A percentile compares a stretch with the other conserved stretches of the same genome.
Conservation (phyloP, 164 flowering plant genomes). For the Sedum album region DNA sequence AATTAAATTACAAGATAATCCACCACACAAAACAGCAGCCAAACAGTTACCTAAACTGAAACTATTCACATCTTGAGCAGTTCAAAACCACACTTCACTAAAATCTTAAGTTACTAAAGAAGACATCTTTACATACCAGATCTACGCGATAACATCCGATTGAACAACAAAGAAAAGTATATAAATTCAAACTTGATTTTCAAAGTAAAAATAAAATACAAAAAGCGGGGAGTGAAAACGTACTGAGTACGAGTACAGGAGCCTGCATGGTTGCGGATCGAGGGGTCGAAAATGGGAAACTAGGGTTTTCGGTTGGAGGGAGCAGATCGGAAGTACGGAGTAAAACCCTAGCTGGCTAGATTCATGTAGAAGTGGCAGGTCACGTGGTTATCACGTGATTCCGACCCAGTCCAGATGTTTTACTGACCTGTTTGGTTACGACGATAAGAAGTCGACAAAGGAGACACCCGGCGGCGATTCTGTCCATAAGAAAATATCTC, state of each 20-base stretch:
- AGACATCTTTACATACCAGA: not conserved
- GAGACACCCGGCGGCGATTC: too few species aligned
- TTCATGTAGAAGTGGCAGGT: not conserved
- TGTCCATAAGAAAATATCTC: not conserved
- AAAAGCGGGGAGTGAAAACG: not conserved
- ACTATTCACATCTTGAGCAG: not conserved
- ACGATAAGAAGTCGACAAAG: too few species aligned
- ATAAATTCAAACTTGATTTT: too few species aligned
- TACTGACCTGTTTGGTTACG: too few species aligned
- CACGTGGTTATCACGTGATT: not conserved
- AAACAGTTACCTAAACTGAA: not conserved
- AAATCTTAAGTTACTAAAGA: not conserved
- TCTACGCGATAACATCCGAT: not conserved
- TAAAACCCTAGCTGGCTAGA: constrained; percentile 8
- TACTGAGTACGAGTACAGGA: constrained; percentile 36
- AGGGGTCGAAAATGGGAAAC: not conserved
- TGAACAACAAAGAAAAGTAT: too few species aligned
- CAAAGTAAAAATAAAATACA: not conserved
- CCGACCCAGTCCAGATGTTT: too few species aligned
- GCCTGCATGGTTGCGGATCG: constrained; percentile 43
- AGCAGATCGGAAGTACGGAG: not conserved
- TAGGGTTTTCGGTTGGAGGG: not conserved
- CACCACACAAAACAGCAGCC: not conserved
- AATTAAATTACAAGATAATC: not conserved
- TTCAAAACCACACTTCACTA: not conserved